These are phyloP conservation scores for Agrocybe praecox DNA, from an alignment of 768 basidiomycete species.

Conservation along the genomic window DNA sequence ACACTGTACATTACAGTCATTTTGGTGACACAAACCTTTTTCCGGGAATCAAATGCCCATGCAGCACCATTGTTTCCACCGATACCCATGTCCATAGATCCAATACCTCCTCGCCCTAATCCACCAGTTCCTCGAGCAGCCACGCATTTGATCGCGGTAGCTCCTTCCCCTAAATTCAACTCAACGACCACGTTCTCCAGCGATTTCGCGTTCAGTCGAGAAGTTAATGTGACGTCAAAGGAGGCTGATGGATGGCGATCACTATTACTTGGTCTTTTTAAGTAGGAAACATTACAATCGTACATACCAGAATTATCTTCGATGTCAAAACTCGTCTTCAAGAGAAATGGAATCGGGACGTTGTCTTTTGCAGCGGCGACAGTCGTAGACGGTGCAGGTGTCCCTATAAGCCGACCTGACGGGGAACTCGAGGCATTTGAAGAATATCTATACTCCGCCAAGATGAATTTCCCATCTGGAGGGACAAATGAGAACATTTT, in stretches of 20 bases:
- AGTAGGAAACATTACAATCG: not conserved
- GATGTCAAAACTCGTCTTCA: conserved; percentile 51
- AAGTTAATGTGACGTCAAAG: conserved; percentile 65
- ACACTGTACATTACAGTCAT: too few species aligned
- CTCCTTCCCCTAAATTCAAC: conserved; percentile 74
- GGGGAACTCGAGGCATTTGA: conserved; percentile 37
- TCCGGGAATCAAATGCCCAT: conserved; percentile 80
- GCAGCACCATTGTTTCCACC: conserved; percentile 49
- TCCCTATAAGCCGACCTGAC: conserved; percentile 24
- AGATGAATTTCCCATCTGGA: conserved; percentile 86
- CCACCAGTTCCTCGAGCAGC: conserved; percentile 59
- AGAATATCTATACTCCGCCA: conserved; percentile 81
- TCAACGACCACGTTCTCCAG: conserved; percentile 76
- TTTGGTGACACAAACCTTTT: conserved; percentile 44
- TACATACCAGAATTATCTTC: conserved; percentile 44
- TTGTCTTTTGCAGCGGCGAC: conserved; percentile 34
- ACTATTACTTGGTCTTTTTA: not conserved
- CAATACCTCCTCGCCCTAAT: conserved; percentile 34
- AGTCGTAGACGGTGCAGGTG: conserved; percentile 15
- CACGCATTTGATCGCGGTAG: conserved; percentile 73
- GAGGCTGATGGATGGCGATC: conserved; percentile 19
- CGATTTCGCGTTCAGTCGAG: conserved; percentile 60
- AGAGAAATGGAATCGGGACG: conserved; percentile 51
- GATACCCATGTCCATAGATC: conserved; percentile 31
- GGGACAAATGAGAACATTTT: conserved; percentile 88